These are phyloP conservation scores for Rhizopus sp. DNA, from an alignment of 371 early-diverging fungal genomes.

Conservation along the genomic window DNA sequence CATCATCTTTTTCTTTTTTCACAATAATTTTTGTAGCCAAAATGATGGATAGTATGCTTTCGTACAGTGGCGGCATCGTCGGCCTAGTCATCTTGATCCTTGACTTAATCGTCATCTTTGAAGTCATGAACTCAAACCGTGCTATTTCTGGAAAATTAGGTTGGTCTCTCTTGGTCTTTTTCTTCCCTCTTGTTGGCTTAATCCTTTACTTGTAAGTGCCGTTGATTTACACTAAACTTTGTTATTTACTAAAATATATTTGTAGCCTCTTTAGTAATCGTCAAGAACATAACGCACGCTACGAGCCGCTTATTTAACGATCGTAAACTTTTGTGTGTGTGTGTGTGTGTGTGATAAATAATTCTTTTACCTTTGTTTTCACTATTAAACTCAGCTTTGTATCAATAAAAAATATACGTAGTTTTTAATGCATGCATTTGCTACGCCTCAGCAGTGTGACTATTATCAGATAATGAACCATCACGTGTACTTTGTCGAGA, in stretches of 20 bases:
- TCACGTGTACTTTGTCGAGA: no score
- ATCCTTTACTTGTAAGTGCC: slow-evolving; percentile 64
- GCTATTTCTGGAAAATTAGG: slow-evolving; percentile 50
- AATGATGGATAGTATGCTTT: slow-evolving; percentile 44
- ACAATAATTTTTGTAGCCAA: slow-evolving; percentile 13
- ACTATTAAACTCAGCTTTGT: no score
- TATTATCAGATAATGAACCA: no score
- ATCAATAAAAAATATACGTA: no score
- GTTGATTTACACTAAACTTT: not conserved
- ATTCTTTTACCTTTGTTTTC: no score
- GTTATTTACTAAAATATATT: not conserved
- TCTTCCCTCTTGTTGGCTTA: slow-evolving; percentile 64
- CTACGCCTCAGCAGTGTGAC: no score
- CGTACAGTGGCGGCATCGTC: slow-evolving; percentile 47
- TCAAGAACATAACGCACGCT: slow-evolving; percentile 51
- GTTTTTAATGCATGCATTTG: no score
- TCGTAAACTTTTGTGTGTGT: not conserved
- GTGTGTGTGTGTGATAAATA: not conserved
- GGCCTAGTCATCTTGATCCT: slow-evolving; percentile 58
- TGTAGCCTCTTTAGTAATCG: slow-evolving; percentile 60
- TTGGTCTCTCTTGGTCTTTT: slow-evolving; percentile 62
- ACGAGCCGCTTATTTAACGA: slow-evolving; percentile 46
- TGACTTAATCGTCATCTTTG: slow-evolving; percentile 63
- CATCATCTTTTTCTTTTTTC: slow-evolving; percentile 5
- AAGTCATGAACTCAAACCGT: slow-evolving; percentile 62